Base-by-base conservation (phyloP, 2,329 filamentous ascomycete genomes). In the Thermoascus crustaceus region DNA sequence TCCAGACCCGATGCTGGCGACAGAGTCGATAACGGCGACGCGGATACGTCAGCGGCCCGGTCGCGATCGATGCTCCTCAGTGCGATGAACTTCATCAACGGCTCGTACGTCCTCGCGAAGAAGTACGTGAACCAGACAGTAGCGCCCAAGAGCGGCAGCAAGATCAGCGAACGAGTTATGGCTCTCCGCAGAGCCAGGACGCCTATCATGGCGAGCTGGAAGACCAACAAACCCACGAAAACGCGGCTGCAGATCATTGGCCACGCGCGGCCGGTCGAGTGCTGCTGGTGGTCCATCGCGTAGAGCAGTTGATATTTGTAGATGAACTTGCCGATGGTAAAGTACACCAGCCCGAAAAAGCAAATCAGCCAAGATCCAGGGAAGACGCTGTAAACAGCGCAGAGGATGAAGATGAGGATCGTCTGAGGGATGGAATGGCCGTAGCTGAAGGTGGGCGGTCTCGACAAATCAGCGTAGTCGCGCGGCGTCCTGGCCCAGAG, bases 261-360 rank as follows among this genome's bases (percentile, higher is more conserved):
- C 91, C 91, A 98, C 4, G 88, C 87, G 42, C 82, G 80, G 13
- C 93, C 93, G 0, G 89, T 96, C 10, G 87, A 86, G 55, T 94
- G 87, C 53, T 93, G 86, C 31, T 42, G 84, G 57, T 96, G 89
- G 51, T 96, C 88, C 91, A 98, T 98, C 20, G 91, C 87, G 59
- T 98, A 98, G 4, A 98, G 72, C 4, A 98, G 71, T 66, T 98
- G 93, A 63, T 98, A 98, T 59, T 95, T 95, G 73, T 94, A 93
- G 20, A 85, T 84, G 54, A 89, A 89, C 57, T 85, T 83, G 13
- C 87, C 87, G 9, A 94, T 74, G 13, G 33, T 41, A 18, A 44
- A 44, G 11, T 44, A 98, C 8, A 85, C 67, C 32, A 89, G 66
- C 3, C 67, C 91, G 32, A 89, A 80, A 7, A 88, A 69, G 10